Evolutionary conservation across 768 basidiomycete genomes (phyloP), one percentile per base, ranked within the genome.

Genomic region (Russula olivacea): DNA sequence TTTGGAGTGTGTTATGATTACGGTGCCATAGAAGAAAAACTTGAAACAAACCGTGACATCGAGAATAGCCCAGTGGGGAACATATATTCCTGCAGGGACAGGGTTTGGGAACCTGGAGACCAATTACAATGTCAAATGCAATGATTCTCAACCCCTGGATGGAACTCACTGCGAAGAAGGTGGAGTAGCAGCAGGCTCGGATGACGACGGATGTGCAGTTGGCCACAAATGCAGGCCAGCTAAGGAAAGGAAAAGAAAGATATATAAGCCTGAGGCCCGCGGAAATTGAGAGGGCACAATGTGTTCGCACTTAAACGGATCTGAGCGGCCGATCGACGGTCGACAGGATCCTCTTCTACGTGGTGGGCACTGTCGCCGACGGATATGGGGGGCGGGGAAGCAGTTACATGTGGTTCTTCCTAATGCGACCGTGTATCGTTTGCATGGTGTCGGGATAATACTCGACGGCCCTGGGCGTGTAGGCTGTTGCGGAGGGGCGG

Each of bases 71-170:
- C 62, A 63, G 11, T 32, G 15, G 9, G 45, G 52, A 8, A 63
- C 62, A 11, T 28, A 14, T 28, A 53, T 59, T 40, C 58, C 62
- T 0, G 30, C 17, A 34, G 62, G 62, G 19, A 63, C 62, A 8
- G 58, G 45, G 15, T 55, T 49, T 15, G 58, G 57, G 38, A 63
- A 63, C 5, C 62, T 59, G 30, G 4, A 1, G 17, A 15, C 15
- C 28, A 21, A 10, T 21, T 4, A 32, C 38, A 41, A 28, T 5
- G 10, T 21, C 6, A 40, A 54, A 14, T 2, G 4, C 7, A 34
- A 21, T 3, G 21, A 19, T 32, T 2, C 1, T 30, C 14, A 8
- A 19, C n/a, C 28, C 2, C 9, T 4, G 4, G 28, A 28, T 2
- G 30, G 34, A 23, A 55, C 63, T 55, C 53, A 64, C 63, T 53